These are phyloP conservation scores for Citropsis articulata DNA, from an alignment of 345 rosid species.

Conservation along the genomic window DNA sequence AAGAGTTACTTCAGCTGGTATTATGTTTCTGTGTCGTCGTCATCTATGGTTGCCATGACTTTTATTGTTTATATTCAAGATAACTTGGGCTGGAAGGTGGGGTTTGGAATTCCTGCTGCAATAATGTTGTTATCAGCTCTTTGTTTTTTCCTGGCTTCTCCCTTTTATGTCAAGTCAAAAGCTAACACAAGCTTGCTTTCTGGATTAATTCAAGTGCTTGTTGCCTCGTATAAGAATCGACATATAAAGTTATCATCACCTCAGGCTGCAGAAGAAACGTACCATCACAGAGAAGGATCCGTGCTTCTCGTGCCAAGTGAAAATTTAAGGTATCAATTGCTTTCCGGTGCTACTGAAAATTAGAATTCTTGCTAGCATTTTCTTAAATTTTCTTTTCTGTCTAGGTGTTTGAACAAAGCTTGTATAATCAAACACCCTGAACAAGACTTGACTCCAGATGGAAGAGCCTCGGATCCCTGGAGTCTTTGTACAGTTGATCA, in stretches of 20 bases:
- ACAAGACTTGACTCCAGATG: constrained; percentile 32
- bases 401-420: constrained; percentile 56
- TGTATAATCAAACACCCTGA: constrained; percentile 35
- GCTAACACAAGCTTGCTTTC: constrained; percentile 27
- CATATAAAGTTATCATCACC: constrained; percentile 17
- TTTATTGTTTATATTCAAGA: constrained; percentile 51
- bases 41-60: constrained; percentile 35
- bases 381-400: not conserved
- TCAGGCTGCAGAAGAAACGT: constrained; percentile 1
- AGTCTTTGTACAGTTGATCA: constrained; percentile 51
- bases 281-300: constrained; percentile 23
- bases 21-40: constrained; percentile 26
- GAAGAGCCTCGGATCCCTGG: constrained; percentile 38
- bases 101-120: constrained; percentile 47
- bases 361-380: not conserved
- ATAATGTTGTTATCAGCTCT: constrained; percentile 43
- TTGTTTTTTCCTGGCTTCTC: constrained; percentile 42
- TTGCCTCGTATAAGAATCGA: constrained; percentile 35
- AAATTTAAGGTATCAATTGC: constrained; percentile 32
- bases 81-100: constrained; percentile 48
- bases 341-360: not conserved
- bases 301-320: constrained; percentile 31
- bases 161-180: constrained; percentile 36
- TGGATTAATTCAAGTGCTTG: constrained; percentile 47
- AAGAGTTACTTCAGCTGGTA: constrained; percentile 55